Percentiles rank a stretch among this genome's conserved stretches.
These are phyloP conservation scores for Ustilago shanxiensis DNA, from an alignment of 1,284 basidiomycete species.

Conservation along the genomic window DNA sequence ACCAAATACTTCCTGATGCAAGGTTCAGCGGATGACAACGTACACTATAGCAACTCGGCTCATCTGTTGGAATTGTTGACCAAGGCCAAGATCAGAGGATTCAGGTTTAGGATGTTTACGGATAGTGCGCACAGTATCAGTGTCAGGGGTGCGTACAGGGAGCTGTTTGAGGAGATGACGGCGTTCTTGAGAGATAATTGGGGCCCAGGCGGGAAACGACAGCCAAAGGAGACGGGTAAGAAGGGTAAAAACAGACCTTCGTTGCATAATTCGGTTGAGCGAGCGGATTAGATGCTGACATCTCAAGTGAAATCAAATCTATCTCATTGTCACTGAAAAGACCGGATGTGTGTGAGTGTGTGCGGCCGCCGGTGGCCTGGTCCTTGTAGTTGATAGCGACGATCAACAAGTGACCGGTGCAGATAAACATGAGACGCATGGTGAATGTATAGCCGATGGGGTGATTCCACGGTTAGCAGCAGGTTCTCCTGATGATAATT, in stretches of 20 bases:
- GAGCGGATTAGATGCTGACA: neutral
- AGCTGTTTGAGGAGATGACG: conserved; percentile 88
- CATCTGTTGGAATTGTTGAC: conserved; percentile 93
- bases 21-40: conserved; percentile 73
- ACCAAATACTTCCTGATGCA: conserved; percentile 88
- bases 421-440: too few species aligned
- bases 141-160: conserved; percentile 81
- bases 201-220: conserved; percentile 67
- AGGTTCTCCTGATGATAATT: too few species aligned
- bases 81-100: conserved; percentile 79
- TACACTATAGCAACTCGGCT: conserved; percentile 88
- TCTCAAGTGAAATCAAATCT: too few species aligned
- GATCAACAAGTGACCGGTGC: neutral
- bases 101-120: conserved; percentile 93
- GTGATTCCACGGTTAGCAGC: too few species aligned
- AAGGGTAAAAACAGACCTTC: conserved; percentile 20
- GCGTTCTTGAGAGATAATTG: conserved; percentile 87
- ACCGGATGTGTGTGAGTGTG: neutral
- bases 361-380: too few species aligned
- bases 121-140: conserved; percentile 85
- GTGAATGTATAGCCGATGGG: too few species aligned
- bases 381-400: neutral
- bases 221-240: conserved; percentile 4
- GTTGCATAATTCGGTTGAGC: conserved; percentile 44
- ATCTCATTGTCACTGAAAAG: too few species aligned